phyloP scores from a whole-genome alignment of 2,329 filamentous ascomycete genomes.

The Hypoxylon sp. region DNA sequence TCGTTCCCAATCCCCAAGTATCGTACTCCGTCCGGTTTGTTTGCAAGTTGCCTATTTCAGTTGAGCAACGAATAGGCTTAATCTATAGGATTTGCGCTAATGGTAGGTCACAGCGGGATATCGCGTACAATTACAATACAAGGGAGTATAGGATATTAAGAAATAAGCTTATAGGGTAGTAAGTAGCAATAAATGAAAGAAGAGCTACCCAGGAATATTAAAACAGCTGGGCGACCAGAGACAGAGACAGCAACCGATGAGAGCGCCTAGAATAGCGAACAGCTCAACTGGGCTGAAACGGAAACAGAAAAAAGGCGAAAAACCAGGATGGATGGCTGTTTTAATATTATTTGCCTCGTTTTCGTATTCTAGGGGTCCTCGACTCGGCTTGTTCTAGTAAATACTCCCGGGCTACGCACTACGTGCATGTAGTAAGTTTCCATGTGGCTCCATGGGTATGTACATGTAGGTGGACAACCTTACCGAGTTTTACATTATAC shows the following conservation, averaged over 20 bases:
- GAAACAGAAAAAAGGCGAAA: constrained; percentile 16
- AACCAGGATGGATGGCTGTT: constrained; percentile 33
- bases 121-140: constrained; percentile 20
- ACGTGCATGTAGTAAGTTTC: not conserved
- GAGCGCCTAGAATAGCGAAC: constrained; percentile 18
- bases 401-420: constrained; percentile 11
- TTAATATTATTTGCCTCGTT: constrained; percentile 45
- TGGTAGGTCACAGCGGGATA: constrained; percentile 3
- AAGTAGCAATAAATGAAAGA: constrained; percentile 12
- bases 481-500: constrained; percentile 16
- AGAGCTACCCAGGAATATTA: constrained; percentile 5
- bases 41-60: constrained; percentile 9
- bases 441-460: no score
- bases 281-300: constrained; percentile 32
- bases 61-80: not conserved
- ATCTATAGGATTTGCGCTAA: constrained; percentile 16
- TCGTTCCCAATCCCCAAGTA: not conserved
- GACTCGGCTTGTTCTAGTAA: constrained; percentile 16
- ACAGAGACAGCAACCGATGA: constrained; percentile 10
- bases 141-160: constrained; percentile 10
- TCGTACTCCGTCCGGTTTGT: not conserved
- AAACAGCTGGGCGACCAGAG: constrained; percentile 19
- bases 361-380: constrained; percentile 44
- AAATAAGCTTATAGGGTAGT: constrained; percentile 20
- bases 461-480: constrained; percentile 9